Evolutionary conservation across 208 protist genomes (phyloP).

Genomic region (Strigomonas culicis): DNA sequence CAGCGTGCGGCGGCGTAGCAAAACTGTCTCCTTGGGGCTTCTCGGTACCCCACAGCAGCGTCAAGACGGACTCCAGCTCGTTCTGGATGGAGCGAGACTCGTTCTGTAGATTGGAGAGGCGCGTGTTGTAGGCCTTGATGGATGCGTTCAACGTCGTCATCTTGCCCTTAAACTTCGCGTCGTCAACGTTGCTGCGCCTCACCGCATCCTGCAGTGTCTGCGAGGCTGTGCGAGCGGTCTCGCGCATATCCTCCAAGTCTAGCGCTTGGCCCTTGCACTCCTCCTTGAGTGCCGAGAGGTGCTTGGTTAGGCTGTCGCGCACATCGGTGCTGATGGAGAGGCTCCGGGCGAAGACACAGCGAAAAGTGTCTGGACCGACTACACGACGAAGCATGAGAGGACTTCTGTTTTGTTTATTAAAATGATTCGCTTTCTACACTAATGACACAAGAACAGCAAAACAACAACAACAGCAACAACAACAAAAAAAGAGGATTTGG

Average conservation of each 20-base stretch:
- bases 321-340: constrained; percentile 36
- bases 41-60: constrained; percentile 83
- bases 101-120: constrained; percentile 79
- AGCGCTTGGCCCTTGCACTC: constrained; percentile 84
- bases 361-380: constrained; percentile 8
- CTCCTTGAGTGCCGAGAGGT: constrained; percentile 76
- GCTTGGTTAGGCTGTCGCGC: constrained; percentile 68
- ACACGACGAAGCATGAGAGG: neutral
- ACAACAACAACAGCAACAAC: too few relatives aligned
- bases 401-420: constrained; percentile 1
- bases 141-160: constrained; percentile 66
- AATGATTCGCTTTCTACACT: neutral
- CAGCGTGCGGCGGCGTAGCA: constrained; percentile 37
- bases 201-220: constrained; percentile 53
- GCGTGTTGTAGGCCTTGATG: constrained; percentile 84
- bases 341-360: constrained; percentile 13
- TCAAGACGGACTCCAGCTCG: constrained; percentile 71
- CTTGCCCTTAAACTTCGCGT: constrained; percentile 77
- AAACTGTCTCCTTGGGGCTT: constrained; percentile 49
- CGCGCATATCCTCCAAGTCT: constrained; percentile 85
- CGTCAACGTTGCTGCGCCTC: constrained; percentile 39
- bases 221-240: constrained; percentile 61
- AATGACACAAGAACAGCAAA: neutral
- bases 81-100: constrained; percentile 78
- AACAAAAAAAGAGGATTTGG: too few relatives aligned